Evolutionary conservation across 1,284 basidiomycete species (phyloP).

Genomic region (Ceratobasidium sp.): DNA sequence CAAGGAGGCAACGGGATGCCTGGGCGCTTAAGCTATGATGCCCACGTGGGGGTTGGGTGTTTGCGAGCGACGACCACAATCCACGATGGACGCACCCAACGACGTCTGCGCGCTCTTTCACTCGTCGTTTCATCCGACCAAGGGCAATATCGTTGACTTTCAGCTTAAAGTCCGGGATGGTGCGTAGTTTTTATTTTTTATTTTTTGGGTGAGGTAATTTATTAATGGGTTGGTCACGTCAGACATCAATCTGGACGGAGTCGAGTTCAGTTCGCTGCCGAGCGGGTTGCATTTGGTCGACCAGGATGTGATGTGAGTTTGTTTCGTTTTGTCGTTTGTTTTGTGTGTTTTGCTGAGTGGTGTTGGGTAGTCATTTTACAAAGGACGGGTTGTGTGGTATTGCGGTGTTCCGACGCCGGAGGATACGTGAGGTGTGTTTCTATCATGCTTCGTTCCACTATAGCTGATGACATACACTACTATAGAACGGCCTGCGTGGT

Average conservation of each 20-base stretch:
- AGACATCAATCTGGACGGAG: slow-evolving; percentile 76
- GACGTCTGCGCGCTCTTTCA: slow-evolving; percentile 79
- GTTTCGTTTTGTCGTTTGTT: not conserved
- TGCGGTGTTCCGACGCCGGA: slow-evolving; percentile 40
- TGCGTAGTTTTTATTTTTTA: slow-evolving; percentile 55
- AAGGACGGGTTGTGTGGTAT: slow-evolving; percentile 44
- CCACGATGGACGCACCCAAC: slow-evolving; percentile 38
- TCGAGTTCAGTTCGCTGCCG: slow-evolving; percentile 83
- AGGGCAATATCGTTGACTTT: slow-evolving; percentile 83
- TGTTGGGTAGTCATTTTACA: slow-evolving; percentile 34
- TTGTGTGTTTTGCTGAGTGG: not conserved
- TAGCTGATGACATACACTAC: slow-evolving; percentile 16
- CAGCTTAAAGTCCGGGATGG: slow-evolving; percentile 75
- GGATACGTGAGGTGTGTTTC: slow-evolving; percentile 37
- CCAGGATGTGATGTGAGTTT: slow-evolving; percentile 77
- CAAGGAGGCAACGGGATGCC: not conserved
- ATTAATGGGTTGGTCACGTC: not conserved
- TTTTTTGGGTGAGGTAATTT: slow-evolving; percentile 18
- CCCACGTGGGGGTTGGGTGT: slow-evolving; percentile 35
- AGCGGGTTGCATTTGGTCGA: slow-evolving; percentile 85
- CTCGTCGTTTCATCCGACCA: slow-evolving; percentile 83
- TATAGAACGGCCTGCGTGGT: slow-evolving; percentile 76
- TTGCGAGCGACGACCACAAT: slow-evolving; percentile 5
- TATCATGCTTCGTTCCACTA: not conserved
- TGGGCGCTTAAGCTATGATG: slow-evolving; percentile 25